Conservation (phyloP, 78 protist genomes). For the Dictyostelium discoideum region DNA sequence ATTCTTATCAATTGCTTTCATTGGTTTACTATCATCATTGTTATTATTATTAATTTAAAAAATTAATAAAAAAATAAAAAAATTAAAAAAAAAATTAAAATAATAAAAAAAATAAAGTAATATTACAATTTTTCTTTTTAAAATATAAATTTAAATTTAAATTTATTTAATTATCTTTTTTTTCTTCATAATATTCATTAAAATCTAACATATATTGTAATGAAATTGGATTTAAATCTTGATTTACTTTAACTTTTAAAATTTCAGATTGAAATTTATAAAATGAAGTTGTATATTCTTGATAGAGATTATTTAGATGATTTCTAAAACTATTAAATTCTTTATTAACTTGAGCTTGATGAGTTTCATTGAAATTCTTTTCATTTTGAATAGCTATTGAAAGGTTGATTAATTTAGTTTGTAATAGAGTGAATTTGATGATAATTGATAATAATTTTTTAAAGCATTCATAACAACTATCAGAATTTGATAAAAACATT, state of each 20-base stretch:
- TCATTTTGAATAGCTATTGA: constrained; percentile 26
- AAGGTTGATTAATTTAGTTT: neutral
- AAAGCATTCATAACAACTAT: constrained; percentile 36
- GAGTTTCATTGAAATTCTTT: neutral
- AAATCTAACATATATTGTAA: constrained; percentile 69
- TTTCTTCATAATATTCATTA: constrained; percentile 56
- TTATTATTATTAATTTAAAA: neutral
- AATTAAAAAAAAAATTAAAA: neutral
- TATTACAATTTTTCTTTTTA: neutral
- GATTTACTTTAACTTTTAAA: constrained; percentile 4
- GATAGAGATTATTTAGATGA: neutral
- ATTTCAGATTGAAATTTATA: constrained; percentile 36
- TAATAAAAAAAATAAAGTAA: neutral
- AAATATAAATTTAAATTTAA: neutral
- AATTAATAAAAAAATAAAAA: neutral
- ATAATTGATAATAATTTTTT: constrained; percentile 14
- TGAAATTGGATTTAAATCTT: constrained; percentile 70
- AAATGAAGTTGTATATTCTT: constrained; percentile 30
- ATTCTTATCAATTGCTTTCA: neutral
- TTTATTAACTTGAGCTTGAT: neutral
- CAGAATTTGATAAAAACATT: constrained; percentile 37
- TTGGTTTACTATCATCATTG: neutral
- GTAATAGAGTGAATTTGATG: constrained; percentile 14
- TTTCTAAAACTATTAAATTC: constrained; percentile 14
- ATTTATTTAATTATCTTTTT: neutral